These are phyloP conservation scores for Talaromyces sp. DNA, from an alignment of 2,329 filamentous ascomycete genomes.

Conservation along the genomic window DNA sequence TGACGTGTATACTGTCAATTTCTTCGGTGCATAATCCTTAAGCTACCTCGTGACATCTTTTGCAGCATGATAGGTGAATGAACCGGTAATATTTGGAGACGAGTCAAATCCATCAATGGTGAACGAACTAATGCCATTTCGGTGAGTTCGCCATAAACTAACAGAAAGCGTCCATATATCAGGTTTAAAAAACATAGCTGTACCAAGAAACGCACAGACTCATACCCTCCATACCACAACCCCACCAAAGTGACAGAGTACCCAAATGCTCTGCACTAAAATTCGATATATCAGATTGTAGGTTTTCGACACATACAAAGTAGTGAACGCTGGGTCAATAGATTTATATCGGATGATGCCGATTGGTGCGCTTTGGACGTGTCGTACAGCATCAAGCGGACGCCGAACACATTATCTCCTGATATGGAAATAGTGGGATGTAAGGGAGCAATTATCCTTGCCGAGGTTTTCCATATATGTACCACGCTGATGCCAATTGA, in stretches of 20 bases:
- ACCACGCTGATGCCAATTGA: too few relatives aligned
- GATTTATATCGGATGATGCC: neutral
- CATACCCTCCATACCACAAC: too few relatives aligned
- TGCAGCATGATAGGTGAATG: too few relatives aligned
- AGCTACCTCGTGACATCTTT: neutral
- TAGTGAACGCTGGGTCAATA: neutral
- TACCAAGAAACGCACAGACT: too few relatives aligned
- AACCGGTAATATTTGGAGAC: too few relatives aligned
- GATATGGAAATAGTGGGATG: neutral
- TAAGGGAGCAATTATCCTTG: neutral
- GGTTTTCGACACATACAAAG: neutral
- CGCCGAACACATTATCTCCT: neutral
- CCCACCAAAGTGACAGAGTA: too few relatives aligned
- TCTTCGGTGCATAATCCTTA: neutral
- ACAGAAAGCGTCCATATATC: too few relatives aligned
- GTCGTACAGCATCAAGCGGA: neutral
- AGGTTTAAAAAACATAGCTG: too few relatives aligned
- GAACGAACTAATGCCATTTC: neutral
- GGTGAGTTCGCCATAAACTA: neutral
- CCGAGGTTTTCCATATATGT: neutral
- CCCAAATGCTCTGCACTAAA: too few relatives aligned
- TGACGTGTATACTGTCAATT: neutral
- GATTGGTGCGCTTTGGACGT: neutral
- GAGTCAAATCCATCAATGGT: too few relatives aligned
- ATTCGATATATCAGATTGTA: neutral